These are phyloP conservation scores for Suhomyces bokatorum DNA, from an alignment of 1,139 yeast species.

Conservation along the genomic window DNA sequence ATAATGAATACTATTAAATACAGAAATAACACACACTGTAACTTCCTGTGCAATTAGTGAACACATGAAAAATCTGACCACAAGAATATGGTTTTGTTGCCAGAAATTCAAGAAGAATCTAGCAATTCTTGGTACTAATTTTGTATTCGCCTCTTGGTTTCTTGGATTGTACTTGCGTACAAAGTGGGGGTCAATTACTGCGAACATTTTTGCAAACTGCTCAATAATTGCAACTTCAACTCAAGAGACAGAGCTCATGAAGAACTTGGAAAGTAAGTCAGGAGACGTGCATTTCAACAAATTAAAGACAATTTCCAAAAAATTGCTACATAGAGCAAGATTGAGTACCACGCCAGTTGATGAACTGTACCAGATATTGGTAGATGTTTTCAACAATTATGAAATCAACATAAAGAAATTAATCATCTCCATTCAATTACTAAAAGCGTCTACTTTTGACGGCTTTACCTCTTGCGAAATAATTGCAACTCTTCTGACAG, in stretches of 20 bases:
- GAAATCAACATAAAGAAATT: conserved; percentile 23
- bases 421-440: conserved; percentile 21
- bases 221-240: too few species aligned
- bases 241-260: not conserved
- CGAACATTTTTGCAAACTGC: too few species aligned
- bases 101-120: too few species aligned
- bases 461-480: conserved; percentile 19
- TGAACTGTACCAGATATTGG: conserved; percentile 36
- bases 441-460: conserved; percentile 14
- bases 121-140: too few species aligned
- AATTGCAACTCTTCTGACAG: conserved; percentile 19
- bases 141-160: too few species aligned
- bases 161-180: too few species aligned
- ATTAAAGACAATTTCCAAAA: not conserved
- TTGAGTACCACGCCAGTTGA: conserved; percentile 29
- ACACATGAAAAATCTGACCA: too few species aligned
- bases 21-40: too few species aligned
- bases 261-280: not conserved
- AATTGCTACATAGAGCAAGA: conserved; percentile 4
- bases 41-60: too few species aligned
- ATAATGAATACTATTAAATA: too few species aligned
- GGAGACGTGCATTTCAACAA: not conserved
- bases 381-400: conserved; percentile 20
- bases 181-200: too few species aligned
- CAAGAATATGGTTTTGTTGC: too few species aligned